Percentiles rank a stretch among this genome's conserved stretches.
phyloP scores from a whole-genome alignment of 1,139 yeast genomes.

The Geotrichum histeridarum region DNA sequence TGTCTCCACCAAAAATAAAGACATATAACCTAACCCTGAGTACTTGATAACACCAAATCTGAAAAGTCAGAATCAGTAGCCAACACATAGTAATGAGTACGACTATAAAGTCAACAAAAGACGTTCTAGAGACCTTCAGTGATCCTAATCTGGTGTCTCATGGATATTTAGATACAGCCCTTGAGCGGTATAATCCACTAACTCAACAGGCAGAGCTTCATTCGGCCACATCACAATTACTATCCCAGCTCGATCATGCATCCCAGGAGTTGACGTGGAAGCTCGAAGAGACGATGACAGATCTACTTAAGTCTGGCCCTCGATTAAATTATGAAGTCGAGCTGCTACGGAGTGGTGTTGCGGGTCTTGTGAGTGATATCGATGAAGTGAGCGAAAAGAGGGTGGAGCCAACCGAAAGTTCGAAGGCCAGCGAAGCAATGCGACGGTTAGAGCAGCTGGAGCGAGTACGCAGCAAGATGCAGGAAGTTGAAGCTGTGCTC shows the following conservation, averaged over 20 bases:
- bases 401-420: not conserved
- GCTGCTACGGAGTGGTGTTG: constrained; percentile 34
- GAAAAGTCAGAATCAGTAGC: not conserved
- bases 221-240: constrained; percentile 32
- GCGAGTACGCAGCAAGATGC: constrained; percentile 30
- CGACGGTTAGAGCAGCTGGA: constrained; percentile 29
- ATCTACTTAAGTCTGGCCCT: constrained; percentile 31
- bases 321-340: constrained; percentile 37
- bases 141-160: constrained; percentile 34
- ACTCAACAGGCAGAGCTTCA: constrained; percentile 32
- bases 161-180: constrained; percentile 28
- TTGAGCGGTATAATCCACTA: constrained; percentile 25
- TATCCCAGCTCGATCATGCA: constrained; percentile 35
- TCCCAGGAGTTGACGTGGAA: constrained; percentile 34
- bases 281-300: constrained; percentile 31
- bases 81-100: not conserved
- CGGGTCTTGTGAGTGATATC: constrained; percentile 28
- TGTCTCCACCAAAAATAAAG: constrained; percentile 16
- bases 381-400: constrained; percentile 22
- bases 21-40: constrained; percentile 1
- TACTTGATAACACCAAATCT: not conserved
- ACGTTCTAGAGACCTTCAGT: constrained; percentile 30
- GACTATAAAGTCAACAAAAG: constrained; percentile 20
- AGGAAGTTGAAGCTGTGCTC: constrained; percentile 30
- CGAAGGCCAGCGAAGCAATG: constrained; percentile 14